Base-by-base conservation (phyloP, 2,329 filamentous ascomycete species). In the Aspergillus sojae region DNA sequence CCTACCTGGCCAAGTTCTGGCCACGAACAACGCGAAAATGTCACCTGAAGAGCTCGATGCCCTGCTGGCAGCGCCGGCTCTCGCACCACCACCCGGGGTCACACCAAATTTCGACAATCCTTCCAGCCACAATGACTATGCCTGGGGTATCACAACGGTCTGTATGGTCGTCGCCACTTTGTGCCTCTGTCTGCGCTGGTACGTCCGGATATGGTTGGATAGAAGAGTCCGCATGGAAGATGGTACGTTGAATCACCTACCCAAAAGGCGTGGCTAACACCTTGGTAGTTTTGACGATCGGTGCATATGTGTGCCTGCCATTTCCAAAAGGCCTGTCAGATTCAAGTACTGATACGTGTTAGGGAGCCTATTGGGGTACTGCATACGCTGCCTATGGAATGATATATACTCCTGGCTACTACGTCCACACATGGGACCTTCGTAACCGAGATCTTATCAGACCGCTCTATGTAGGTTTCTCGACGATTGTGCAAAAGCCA, bases 341-440 rank as follows among this genome's bases (percentile, higher is more conserved):
- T 28, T 28, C 26, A 6, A 28, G 26, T 21, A 54, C 28, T 54
- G 2, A 54, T n/a, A 28, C 3, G 5, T 10, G 0, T 14, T 11
- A 71, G 69, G 69, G 65, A 16, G 54, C 63, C n/a, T 71, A 65
- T 48, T 71, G 68, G 62, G 69, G 68, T 10, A 64, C 67, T 14
- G 61, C 65, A 1, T 71, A 71, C 30, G 63, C 62, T 19, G 60
- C 50, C 1, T 67, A 65, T 52, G 57, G 61, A 5, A 52, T 70
- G 50, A 69, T 71, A 11, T 58, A 55, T 12, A 61, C 62, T 1
- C 67, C 70, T 0, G 67, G 68, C 0, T 71, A 68, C 45, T 70
- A 57, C 34, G 67, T 70, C 14, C 67, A 70, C 28, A 68, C 64
- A 1, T 71, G 68, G 70, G 57, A 71, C 26, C 58, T 71, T 4